Evolutionary conservation across 225 moss, liverwort and hornwort genomes (phyloP).

Genomic region (Pseudoscleropodium purum): DNA sequence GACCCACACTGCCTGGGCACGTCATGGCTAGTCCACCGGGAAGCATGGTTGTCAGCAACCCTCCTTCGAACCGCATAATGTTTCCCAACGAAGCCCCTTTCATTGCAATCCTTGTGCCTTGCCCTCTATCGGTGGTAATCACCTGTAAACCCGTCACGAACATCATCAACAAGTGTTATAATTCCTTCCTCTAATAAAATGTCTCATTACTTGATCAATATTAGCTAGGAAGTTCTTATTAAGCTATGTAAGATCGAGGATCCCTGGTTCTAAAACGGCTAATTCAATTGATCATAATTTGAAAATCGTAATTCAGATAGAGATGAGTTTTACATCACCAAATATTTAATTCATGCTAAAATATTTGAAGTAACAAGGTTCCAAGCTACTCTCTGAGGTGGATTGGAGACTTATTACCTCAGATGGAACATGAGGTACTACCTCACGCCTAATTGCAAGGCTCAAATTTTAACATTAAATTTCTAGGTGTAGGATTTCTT

Average conservation of each 20-base stretch:
- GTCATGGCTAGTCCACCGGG: slow-evolving; percentile 71
- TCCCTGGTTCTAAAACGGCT: neutral
- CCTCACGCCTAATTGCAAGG: neutral
- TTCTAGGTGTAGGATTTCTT: no score
- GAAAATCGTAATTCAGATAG: no score
- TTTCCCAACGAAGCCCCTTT: slow-evolving; percentile 50
- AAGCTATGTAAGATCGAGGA: neutral
- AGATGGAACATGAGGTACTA: neutral
- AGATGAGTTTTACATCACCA: neutral
- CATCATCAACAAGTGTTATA: neutral
- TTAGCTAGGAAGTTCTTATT: neutral
- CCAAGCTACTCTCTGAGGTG: neutral
- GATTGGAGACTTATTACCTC: neutral
- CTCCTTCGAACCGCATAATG: slow-evolving; percentile 76
- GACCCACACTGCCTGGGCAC: slow-evolving; percentile 80
- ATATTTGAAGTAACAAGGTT: neutral
- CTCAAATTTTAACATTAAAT: neutral
- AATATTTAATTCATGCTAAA: neutral
- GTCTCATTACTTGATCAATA: neutral
- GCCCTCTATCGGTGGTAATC: slow-evolving; percentile 51
- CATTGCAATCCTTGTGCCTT: slow-evolving; percentile 64
- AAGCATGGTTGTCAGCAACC: slow-evolving; percentile 68
- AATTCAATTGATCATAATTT: neutral
- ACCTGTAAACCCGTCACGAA: slow-evolving; percentile 28
- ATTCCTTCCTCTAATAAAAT: neutral